Percentiles rank a stretch among this genome's conserved stretches.
Conservation (phyloP, 495 filamentous ascomycete species). For the Penicillium desertorum region DNA sequence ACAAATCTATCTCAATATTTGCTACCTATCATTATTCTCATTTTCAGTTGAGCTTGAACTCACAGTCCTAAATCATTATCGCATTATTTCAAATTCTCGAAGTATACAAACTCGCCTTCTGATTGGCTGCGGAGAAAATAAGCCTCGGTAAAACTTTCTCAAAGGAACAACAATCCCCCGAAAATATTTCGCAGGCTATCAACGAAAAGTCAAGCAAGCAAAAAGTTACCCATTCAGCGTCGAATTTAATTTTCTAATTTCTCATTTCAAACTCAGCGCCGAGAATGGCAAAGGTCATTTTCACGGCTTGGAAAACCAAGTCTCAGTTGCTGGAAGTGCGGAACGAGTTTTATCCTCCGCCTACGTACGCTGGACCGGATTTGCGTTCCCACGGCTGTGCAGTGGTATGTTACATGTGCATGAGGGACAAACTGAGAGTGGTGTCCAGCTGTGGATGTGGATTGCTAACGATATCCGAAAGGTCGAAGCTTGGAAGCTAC, state of each 20-base stretch:
- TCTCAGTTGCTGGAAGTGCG: constrained; percentile 66
- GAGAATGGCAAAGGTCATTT: constrained; percentile 69
- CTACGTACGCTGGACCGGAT: constrained; percentile 36
- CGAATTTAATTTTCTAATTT: not conserved
- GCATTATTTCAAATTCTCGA: not conserved
- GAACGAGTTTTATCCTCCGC: constrained; percentile 60
- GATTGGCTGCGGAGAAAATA: constrained; percentile 9
- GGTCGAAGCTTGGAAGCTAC: constrained; percentile 59
- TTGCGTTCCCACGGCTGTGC: constrained; percentile 47
- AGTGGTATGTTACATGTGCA: constrained; percentile 37
- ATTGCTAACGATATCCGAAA: constrained; percentile 19
- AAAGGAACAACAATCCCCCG: constrained; percentile 21
- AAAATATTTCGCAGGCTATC: constrained; percentile 17
- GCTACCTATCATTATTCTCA: not conserved
- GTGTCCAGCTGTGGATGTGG: not conserved
- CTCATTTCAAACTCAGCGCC: not conserved
- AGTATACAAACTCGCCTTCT: constrained; percentile 4
- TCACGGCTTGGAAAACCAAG: constrained; percentile 75
- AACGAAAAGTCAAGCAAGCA: constrained; percentile 4
- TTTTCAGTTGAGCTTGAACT: not conserved
- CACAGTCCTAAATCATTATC: not conserved
- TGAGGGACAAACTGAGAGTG: not conserved
- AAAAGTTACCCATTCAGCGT: not conserved
- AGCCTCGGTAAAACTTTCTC: constrained; percentile 12
- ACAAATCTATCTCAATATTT: constrained; percentile 1